Base-by-base conservation (phyloP, 768 basidiomycete genomes). In the Auriculariales sp. region DNA sequence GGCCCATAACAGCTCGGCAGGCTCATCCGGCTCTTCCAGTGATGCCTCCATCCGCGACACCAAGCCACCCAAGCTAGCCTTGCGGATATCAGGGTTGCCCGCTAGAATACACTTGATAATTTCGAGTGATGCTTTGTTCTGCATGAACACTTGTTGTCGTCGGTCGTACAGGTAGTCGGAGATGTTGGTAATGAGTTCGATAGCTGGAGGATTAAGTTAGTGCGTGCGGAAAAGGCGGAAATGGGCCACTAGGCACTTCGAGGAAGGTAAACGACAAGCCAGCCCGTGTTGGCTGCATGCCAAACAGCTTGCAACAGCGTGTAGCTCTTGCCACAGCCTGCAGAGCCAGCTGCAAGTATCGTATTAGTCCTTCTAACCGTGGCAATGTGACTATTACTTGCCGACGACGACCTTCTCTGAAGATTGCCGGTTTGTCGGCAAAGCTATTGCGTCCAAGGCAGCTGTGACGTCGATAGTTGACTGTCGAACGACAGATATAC, bases 221-320 rank as follows among this genome's bases (percentile, higher is more conserved):
- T 63, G 11, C 44, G 10, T 25, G 19, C n/a, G 19, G 32, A 17
- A 34, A 2, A 31, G 19, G 42, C 27, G n/a, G 22, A 4, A 35
- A 15, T 17, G 30, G 2, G n/a, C n/a, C n/a, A 24, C 10, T 27
- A 63, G 71, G 45, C 28, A 86, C 88, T 78, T 65, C 82, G 71
- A 3, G 92, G 89, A 24, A 91, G 74, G 60, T 92, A 95, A 15
- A 93, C 63, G 15, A 90, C 86, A 19, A 93, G 72, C 85, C 88
- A 92, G 25, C 74, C 73, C 19, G 75, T 71, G 2, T 71, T 63
- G 9, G 72, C 56, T 29, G 79, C 81, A 54, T 87, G 79, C 32
- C 83, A 71, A 0, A 86, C 77, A 0, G 82, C 73, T 61, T 95
- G 91, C 7, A 92, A 66, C 28, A 94, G 64, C 7, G 86, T 62